Base-by-base conservation (phyloP, 2,329 filamentous ascomycete genomes). In the Juglanconis juglandina region DNA sequence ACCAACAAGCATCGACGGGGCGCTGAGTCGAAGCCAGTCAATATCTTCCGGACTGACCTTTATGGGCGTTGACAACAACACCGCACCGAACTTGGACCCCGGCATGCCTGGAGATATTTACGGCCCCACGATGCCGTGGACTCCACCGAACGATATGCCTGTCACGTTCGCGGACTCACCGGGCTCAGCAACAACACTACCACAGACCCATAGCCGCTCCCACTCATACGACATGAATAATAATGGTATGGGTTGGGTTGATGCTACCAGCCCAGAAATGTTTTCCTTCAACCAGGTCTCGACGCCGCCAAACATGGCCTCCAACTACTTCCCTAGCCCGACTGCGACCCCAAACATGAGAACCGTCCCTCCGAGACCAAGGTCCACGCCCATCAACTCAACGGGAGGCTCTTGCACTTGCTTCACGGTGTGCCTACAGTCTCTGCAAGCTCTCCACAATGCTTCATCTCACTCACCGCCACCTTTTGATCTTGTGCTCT, bases 371-470 rank as follows among this genome's bases (percentile, higher is more conserved):
- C 52, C 69, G 6, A 67, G 69, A 33, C 68, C 70, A 17, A 72
- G 71, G 50, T 66, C 70, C 3, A 67, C 68, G 34, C 49, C 64
- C 46, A 53, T 54, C 55, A 60, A 50, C 54, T 59, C 67, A 32
- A 42, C 70, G 4, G 66, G 67, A 3, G 69, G 71, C 9, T 71
- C 73, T 1, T 82, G 80, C 65, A 75, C 72, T 7, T 82, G 79
- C 67, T 81, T 82, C 64, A 73, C 75, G 1, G 70, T 71, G 24
- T 81, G 78, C 47, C 70, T 82, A 10, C 74, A 80, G 58, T 76
- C 78, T 4, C 72, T 82, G 1, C 75, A 80, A 58, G 75, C 75
- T 7, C 71, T 82, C 5, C 79, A 81, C 68, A 77, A 79, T 57
- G 75, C 75, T 7, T 75, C 77, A 0, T 71, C 71, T 3, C 74